These are phyloP conservation scores for Zymoseptoria passerinii DNA, from an alignment of 2,329 filamentous ascomycete species.

Conservation along the genomic window DNA sequence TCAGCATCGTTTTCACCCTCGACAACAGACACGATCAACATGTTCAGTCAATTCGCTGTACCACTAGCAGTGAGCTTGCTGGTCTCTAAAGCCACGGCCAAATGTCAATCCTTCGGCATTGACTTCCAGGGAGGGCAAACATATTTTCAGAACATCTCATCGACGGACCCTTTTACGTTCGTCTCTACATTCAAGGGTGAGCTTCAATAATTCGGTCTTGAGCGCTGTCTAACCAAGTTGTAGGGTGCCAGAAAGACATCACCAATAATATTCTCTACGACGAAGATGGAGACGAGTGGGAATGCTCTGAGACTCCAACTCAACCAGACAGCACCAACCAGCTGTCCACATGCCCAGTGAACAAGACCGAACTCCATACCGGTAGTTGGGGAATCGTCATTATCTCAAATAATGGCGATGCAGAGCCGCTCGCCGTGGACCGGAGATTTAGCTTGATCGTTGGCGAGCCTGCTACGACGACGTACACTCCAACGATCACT, in stretches of 20 bases:
- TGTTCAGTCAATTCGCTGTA: background rate
- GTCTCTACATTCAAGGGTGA: slow-evolving; percentile 4
- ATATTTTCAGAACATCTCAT: slow-evolving; percentile 40
- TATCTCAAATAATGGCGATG: slow-evolving; percentile 34
- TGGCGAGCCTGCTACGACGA: slow-evolving; percentile 17
- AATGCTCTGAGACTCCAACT: slow-evolving; percentile 1
- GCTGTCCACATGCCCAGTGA: slow-evolving; percentile 25
- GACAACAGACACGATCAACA: background rate
- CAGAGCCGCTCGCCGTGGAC: slow-evolving; percentile 37
- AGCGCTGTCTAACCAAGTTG: slow-evolving; percentile 27
- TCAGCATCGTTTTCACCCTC: background rate
- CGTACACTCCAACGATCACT: slow-evolving; percentile 14
- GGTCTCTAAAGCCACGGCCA: background rate
- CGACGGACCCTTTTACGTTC: slow-evolving; percentile 33
- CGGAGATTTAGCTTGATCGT: slow-evolving; percentile 34
- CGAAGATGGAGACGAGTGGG: slow-evolving; percentile 29
- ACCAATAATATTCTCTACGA: slow-evolving; percentile 39
- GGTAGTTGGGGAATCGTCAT: slow-evolving; percentile 39
- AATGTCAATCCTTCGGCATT: slow-evolving; percentile 25
- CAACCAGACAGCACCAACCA: slow-evolving; percentile 3
- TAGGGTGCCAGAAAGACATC: slow-evolving; percentile 35
- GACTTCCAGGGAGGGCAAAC: slow-evolving; percentile 36
- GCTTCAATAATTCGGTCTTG: slow-evolving; percentile 24
- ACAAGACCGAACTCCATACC: slow-evolving; percentile 35
- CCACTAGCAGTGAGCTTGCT: background rate